Evolutionary conservation across 2,329 filamentous ascomycete genomes (phyloP).

Genomic region (Trichoderma breve): DNA sequence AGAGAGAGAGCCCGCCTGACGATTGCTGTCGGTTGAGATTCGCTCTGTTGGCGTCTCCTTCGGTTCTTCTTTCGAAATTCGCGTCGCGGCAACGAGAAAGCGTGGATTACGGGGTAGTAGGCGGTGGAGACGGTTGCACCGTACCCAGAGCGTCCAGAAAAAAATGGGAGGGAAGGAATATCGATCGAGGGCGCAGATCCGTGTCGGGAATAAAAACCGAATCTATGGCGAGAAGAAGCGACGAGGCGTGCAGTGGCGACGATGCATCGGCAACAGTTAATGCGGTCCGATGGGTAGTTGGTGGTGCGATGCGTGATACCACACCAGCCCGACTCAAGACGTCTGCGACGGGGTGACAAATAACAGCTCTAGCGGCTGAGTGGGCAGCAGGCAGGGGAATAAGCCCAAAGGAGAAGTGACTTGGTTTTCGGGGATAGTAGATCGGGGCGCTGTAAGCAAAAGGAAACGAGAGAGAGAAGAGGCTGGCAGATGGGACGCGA

Average conservation of each 20-base stretch:
- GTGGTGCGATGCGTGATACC: constrained; percentile 22
- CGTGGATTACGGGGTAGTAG: constrained; percentile 22
- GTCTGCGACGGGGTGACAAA: constrained; percentile 26
- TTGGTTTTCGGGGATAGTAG: neutral
- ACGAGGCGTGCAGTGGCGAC: constrained; percentile 25
- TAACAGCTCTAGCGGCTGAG: constrained; percentile 14
- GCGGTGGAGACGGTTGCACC: constrained; percentile 12
- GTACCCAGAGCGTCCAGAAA: neutral
- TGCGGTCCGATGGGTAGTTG: constrained; percentile 14
- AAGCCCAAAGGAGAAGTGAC: constrained; percentile 3
- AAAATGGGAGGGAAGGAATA: neutral
- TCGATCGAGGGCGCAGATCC: constrained; percentile 14
- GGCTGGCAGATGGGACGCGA: constrained; percentile 5
- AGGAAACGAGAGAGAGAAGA: neutral
- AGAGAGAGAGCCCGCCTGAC: neutral
- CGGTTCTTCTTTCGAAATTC: neutral
- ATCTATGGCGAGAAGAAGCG: constrained; percentile 24
- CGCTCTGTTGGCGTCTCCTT: neutral
- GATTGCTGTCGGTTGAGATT: neutral
- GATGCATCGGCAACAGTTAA: constrained; percentile 30
- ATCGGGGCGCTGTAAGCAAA: neutral
- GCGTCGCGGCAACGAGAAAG: constrained; percentile 15
- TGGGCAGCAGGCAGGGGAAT: constrained; percentile 10
- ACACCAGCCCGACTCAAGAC: constrained; percentile 19
- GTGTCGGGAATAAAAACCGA: constrained; percentile 19